A percentile compares a stretch with the other conserved stretches of the same genome.
Evolutionary conservation across 1,284 basidiomycete species (phyloP).

Genomic region (Melampsora americana): DNA sequence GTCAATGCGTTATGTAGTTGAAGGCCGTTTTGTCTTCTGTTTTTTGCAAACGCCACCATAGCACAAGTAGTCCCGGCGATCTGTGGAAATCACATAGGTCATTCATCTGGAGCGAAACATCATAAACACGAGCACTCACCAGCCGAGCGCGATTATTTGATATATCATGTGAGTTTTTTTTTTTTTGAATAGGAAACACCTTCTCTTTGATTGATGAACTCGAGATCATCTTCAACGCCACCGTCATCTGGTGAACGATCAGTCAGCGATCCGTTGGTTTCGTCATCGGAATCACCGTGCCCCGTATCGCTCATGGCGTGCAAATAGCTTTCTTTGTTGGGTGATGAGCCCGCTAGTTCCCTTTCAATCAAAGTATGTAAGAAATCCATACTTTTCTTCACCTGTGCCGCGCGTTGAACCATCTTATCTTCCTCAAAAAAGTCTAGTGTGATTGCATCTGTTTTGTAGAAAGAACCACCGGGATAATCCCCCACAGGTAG

Average conservation of each 20-base stretch:
- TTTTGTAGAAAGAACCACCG: too few species aligned
- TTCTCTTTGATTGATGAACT: not conserved
- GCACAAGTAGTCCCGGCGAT: constrained; percentile 7
- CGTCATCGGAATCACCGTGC: not conserved
- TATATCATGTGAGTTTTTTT: too few species aligned
- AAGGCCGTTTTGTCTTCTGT: constrained; percentile 10
- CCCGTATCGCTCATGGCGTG: not conserved
- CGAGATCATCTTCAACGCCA: not conserved
- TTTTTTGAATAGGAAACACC: not conserved
- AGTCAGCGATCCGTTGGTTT: not conserved
- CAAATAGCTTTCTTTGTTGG: not conserved
- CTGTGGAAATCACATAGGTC: not conserved
- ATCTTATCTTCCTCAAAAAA: not conserved
- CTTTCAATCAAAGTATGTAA: not conserved
- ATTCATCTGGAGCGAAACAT: not conserved
- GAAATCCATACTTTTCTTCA: not conserved
- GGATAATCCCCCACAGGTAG: too few species aligned
- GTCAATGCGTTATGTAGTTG: too few species aligned
- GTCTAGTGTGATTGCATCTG: not conserved
- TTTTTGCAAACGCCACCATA: constrained; percentile 23
- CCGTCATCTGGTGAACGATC: not conserved
- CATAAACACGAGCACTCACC: not conserved
- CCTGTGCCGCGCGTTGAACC: not conserved
- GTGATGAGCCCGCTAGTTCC: not conserved
- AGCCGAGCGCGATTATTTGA: too few species aligned